These are phyloP conservation scores for Pythium scleroteichum DNA, from an alignment of 352 stramenopile species.

Conservation along the genomic window DNA sequence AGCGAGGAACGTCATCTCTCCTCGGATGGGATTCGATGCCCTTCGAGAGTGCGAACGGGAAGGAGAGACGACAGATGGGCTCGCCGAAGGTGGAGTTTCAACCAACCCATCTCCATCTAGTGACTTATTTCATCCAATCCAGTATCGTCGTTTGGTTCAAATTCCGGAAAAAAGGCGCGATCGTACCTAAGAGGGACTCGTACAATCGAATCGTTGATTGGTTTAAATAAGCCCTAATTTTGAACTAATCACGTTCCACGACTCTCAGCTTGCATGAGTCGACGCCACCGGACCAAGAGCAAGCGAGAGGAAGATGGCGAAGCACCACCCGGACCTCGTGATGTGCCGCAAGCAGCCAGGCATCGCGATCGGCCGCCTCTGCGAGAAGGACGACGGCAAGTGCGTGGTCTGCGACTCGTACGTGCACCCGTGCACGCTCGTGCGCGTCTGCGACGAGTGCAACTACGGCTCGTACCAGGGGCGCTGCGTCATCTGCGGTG, in stretches of 20 bases:
- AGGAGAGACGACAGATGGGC: conserved; percentile 20
- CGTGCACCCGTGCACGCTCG: conserved; percentile 96
- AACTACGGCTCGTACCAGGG: conserved; percentile 98
- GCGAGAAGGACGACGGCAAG: conserved; percentile 99
- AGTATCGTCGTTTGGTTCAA: background rate
- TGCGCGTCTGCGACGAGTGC: conserved; percentile 99
- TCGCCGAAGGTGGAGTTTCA: background rate
- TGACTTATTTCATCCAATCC: conserved; percentile 19
- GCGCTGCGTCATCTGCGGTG: conserved; percentile 98
- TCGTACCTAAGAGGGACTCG: too few species aligned
- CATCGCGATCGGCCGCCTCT: conserved; percentile 96
- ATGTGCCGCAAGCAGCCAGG: conserved; percentile 99
- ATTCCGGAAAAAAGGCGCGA: conserved; percentile 24
- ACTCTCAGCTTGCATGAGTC: background rate
- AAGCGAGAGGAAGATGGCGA: conserved; percentile 88
- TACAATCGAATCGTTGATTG: too few species aligned
- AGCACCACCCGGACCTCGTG: conserved; percentile 99
- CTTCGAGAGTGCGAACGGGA: background rate
- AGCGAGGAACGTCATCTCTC: conserved; percentile 32
- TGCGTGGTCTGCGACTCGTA: conserved; percentile 99
- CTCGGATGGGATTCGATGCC: background rate
- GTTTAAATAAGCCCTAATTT: too few species aligned
- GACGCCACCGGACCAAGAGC: conserved; percentile 4
- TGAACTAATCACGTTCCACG: conserved; percentile 9
- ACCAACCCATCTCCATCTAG: background rate